Evolutionary conservation across 768 basidiomycete species (phyloP), one percentile per base, ranked within the genome.

Genomic region (Psilocybe tampanensis): DNA sequence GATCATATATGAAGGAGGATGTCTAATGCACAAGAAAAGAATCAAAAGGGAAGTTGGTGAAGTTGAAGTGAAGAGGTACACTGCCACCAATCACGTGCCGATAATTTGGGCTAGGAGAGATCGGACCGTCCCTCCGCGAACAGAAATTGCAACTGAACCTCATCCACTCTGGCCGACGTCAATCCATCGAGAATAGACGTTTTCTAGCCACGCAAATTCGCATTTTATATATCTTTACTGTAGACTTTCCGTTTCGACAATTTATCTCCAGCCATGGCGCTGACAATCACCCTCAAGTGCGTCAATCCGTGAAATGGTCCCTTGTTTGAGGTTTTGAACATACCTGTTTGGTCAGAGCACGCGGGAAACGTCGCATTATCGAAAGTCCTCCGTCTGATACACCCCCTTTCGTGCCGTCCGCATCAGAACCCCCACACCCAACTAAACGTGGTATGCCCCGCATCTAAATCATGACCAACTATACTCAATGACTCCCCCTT

Each of bases 341-440:
- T 48, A 32, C n/a, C 26, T 55, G 55, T 33, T 44, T 47, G n/a
- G n/a, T n/a, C n/a, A 60, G 22, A 66, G 82, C 82, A 39, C 58
- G 22, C 65, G 82, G 82, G 32, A 85, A 83, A 74, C 84, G 82
- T 66, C 74, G 81, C 58, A 75, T 75, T 1, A 62, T 70, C 42
- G 70, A 73, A 47, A 48, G 39, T 18, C 52, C 18, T 44, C 36
- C 42, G n/a, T 36, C 47, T n/a, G 72, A 72, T 60, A 66, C 32
- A 71, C 70, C 41, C 72, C 73, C 23, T 74, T 76, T 13, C 64
- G 75, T 39, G 75, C 74, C n/a, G 68, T 75, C 33, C 55, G 61
- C 22, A 67, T 74, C 56, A 32, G 70, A 74, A 32, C 65, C 69
- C 11, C 62, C 66, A 17, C 70, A 73, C 33, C 76, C 70, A 21